phyloP scores from a whole-genome alignment of 768 basidiomycete genomes.

The Boletus sp. region DNA sequence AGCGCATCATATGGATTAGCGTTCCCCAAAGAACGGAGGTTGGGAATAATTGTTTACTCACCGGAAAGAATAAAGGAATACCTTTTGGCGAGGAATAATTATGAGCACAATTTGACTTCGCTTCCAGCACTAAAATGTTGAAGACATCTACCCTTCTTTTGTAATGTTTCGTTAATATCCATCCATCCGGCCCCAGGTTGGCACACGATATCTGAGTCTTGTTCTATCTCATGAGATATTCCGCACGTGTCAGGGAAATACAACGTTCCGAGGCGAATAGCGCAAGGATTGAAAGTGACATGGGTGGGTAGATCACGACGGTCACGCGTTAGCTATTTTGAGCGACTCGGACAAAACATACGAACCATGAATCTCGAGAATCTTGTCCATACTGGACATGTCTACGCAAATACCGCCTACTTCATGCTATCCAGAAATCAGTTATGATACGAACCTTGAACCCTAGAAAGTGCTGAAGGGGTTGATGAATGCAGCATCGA shows the following conservation, averaged over 20 bases:
- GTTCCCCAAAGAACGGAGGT: not conserved
- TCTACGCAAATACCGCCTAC: slow-evolving; percentile 77
- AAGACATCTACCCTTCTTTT: slow-evolving; percentile 47
- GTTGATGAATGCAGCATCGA: not conserved
- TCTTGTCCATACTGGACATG: slow-evolving; percentile 74
- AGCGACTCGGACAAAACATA: not conserved
- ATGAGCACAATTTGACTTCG: not conserved
- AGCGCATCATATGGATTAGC: not conserved
- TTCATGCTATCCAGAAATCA: slow-evolving; percentile 14
- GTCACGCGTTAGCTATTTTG: not conserved
- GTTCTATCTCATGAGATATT: slow-evolving; percentile 38
- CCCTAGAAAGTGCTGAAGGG: not conserved
- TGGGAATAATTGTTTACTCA: slow-evolving; percentile 29
- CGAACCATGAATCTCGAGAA: slow-evolving; percentile 71
- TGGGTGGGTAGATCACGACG: not conserved
- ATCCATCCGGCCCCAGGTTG: slow-evolving; percentile 74
- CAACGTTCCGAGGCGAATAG: not conserved
- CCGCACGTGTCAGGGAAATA: not conserved
- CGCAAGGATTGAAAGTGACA: not conserved
- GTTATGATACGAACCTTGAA: not conserved
- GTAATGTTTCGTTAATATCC: slow-evolving; percentile 66
- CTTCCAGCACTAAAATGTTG: not conserved
- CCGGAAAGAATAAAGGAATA: slow-evolving; percentile 82
- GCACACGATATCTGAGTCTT: slow-evolving; percentile 70
- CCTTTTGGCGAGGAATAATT: slow-evolving; percentile 34